These are phyloP conservation scores for Monilinia vaccinii-corymbosi DNA, from an alignment of 2,329 filamentous ascomycete species.

Conservation along the genomic window DNA sequence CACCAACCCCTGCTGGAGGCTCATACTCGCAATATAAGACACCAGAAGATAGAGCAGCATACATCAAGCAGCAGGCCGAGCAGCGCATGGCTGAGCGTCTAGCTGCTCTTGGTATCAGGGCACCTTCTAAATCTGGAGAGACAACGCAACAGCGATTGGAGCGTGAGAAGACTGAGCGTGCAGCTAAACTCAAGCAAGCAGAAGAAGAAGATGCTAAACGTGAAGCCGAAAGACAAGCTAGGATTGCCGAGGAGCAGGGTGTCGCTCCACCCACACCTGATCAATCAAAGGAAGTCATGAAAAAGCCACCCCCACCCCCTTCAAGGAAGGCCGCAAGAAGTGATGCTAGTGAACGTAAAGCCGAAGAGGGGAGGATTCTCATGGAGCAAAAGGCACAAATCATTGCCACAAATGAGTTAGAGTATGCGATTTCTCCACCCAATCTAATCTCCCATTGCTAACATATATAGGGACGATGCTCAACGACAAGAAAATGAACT, in stretches of 20 bases:
- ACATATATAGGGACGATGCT: slow-evolving; percentile 55
- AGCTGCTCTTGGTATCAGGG: slow-evolving; percentile 84
- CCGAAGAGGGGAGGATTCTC: slow-evolving; percentile 52
- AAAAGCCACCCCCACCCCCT: slow-evolving; percentile 71
- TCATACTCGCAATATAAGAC: slow-evolving; percentile 81
- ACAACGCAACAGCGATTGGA: slow-evolving; percentile 76
- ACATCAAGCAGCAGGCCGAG: slow-evolving; percentile 95
- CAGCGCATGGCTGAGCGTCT: slow-evolving; percentile 94
- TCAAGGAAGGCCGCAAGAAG: slow-evolving; percentile 60
- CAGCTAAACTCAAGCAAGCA: slow-evolving; percentile 77
- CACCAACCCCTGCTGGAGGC: slow-evolving; percentile 43
- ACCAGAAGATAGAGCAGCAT: slow-evolving; percentile 85
- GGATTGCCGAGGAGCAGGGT: slow-evolving; percentile 30
- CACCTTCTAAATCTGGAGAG: slow-evolving; percentile 70
- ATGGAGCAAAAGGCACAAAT: slow-evolving; percentile 71
- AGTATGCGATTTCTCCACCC: slow-evolving; percentile 53
- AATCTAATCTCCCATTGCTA: slow-evolving; percentile 9
- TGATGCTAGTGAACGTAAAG: slow-evolving; percentile 49
- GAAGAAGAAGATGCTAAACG: slow-evolving; percentile 90
- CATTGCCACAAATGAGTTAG: slow-evolving; percentile 62
- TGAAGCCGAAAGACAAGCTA: slow-evolving; percentile 69
- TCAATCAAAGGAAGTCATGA: slow-evolving; percentile 35
- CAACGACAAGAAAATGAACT: slow-evolving; percentile 72
- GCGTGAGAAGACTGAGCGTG: slow-evolving; percentile 77
- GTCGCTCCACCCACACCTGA: slow-evolving; percentile 23